Evolutionary conservation across 148 eudicot genomes (phyloP), one percentile per base, ranked within the genome.

Genomic region (Heliamphora exappendiculata): DNA sequence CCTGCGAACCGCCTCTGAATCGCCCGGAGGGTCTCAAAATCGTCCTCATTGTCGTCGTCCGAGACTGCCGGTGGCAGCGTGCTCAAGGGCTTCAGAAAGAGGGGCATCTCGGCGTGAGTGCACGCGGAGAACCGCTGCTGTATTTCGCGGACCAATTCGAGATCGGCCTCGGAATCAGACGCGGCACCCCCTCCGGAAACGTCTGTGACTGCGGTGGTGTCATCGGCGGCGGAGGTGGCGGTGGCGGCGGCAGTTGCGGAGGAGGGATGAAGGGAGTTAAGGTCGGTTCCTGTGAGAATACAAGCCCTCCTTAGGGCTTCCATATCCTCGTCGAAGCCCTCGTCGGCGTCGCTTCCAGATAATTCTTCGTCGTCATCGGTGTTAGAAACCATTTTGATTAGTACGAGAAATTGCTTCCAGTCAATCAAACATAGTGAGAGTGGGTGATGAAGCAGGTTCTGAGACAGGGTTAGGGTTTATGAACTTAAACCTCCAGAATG

Each of bases 21-120:
- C 24, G 88, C 85, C 20, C 89, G 88, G 17, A 89, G 85, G 42
- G 85, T 84, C 73, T 88, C 97, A 17, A 86, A 89, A 85, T 92
- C 98, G 51, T 94, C 93, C 5, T 90, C 98, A 0, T 87, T 92
- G 41, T 84, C 89, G 17, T 62, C 67, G 66, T 86, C 96, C 2
- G 84, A 84, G 44, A n/a, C 16, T 54, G 70, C 78, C 13, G 91
- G 91, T 1, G 87, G 87, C 10, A 86, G 81, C n/a, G 82, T 67
- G 11, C 67, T 72, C 39, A 89, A 70, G 6, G 97, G 93, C 41
- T 88, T 87, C 78, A 82, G 36, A 13, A 63, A 65, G 45, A 85
- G 41, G 5, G 90, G 84, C 24, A 58, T 75, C 22, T 73, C 81
- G 12, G 59, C 78, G 70, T 79, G 85, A 37, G 36, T 78, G 11